Base-by-base conservation (phyloP, 495 filamentous ascomycete species). In the Neurospora hispaniola region DNA sequence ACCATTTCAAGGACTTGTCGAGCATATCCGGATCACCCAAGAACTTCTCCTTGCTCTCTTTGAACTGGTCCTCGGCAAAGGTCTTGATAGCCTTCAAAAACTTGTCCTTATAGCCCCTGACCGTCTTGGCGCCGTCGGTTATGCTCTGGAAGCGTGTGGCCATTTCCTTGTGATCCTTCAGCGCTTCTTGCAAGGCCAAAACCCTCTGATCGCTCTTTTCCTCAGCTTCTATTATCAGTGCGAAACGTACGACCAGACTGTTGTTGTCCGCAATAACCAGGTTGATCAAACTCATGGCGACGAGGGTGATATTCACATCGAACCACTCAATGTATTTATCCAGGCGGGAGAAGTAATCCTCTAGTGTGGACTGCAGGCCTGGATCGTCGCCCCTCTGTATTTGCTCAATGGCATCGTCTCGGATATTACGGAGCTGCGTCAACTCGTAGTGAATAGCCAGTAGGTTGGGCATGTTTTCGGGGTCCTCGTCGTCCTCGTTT, bases 71-170 rank as follows among this genome's bases (percentile, higher is more conserved):
- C 75, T 91, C 86, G 4, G 90, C 92, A 73, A 88, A 88, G 66
- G 91, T 83, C 75, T 92, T 86, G 76, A 98, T 93, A 10, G 91
- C 89, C 74, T 91, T 85, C 6, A 97, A 76, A 78, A 98, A 97
- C 78, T 96, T 97, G 75, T 97, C 92, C 81, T 98, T 98, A 81
- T 99, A 99, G 1, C 94, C 96, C 73, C 96, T 88, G n/a, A 96
- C 87, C 69, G 92, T 91, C 82, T 96, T 95, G 2, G 94, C 92
- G 2, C 94, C 94, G 73, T 94, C 91, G 2, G 92, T 93, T 81
- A 99, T 97, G 40, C 92, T 94, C 82, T 97, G 96, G 83, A 99
- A 98, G 38, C 94, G 87, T 27, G 90, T 90, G 40, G 94, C 95
- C 75, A 99, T 89, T 76, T 98, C 96, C 78, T 94, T 93, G 80